Evolutionary conservation across 768 basidiomycete species (phyloP), one percentile per base, ranked within the genome.

Genomic region (Multifurca ochricompacta): DNA sequence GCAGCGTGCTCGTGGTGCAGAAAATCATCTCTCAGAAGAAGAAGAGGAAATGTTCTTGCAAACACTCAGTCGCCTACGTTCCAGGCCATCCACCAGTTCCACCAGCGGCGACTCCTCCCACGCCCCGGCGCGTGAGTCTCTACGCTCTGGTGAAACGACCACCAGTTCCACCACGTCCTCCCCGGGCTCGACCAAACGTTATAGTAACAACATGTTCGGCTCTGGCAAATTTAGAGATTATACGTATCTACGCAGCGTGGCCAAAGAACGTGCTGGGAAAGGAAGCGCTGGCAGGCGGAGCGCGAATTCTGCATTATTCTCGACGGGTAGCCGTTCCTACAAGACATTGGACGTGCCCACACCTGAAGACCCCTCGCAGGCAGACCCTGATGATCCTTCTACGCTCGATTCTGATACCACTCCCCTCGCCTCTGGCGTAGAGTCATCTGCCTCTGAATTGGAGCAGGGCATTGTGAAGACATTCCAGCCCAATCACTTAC

Each of bases 41-140:
- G 90, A 91, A 66, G 86, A 90, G 70, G 84, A 85, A 53, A 88
- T 91, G 82, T 75, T 92, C 56, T 69, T 92, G 56, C 82, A 86
- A 70, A 83, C 82, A 13, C 72, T 92, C 53, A 80, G 79, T 48
- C 67, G 72, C 53, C 67, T 78, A n/a, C 76, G 73, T 56, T 65
- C 70, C n/a, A 71, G 67, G 62, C 67, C 66, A 51, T 58, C 59
- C 36, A 23, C 48, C 21, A 43, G 60, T 41, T 31, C 63, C 48
- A 34, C 63, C 55, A 56, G 67, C 65, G 47, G 56, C 63, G 51
- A 61, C 31, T 53, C 60, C 3, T 28, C 36, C 35, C 25, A 41
- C 19, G 32, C 36, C n/a, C 45, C 43, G 1, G 47, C 52, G 19
- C 57, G 51, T 23, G 58, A 59, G 18, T 63, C 59, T 18, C 14